Percentiles rank a stretch among this genome's conserved stretches.
Conservation (phyloP, 441 rosid species). For the Populus hybrid region DNA sequence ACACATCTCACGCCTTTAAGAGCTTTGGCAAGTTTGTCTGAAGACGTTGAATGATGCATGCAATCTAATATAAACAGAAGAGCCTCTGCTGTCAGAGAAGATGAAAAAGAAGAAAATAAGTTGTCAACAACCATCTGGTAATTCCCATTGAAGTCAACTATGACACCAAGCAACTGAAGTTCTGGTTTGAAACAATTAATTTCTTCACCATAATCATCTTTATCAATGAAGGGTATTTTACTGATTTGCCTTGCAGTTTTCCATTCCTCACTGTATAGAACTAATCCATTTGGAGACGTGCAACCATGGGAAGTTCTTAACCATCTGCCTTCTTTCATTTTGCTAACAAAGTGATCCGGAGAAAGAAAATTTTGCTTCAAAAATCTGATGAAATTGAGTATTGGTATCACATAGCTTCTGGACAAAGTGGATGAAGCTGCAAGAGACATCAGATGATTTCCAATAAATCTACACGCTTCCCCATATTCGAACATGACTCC, state of each 20-base stretch:
- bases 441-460: slow-evolving; percentile 47
- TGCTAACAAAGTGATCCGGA: slow-evolving; percentile 36
- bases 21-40: slow-evolving; percentile 18
- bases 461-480: slow-evolving; percentile 53
- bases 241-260: slow-evolving; percentile 45
- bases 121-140: slow-evolving; percentile 32
- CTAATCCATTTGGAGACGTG: slow-evolving; percentile 47
- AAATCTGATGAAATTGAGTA: slow-evolving; percentile 50
- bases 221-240: slow-evolving; percentile 50
- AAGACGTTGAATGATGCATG: slow-evolving; percentile 17
- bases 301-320: slow-evolving; percentile 39
- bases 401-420: slow-evolving; percentile 37
- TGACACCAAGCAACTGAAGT: slow-evolving; percentile 56
- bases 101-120: slow-evolving; percentile 25
- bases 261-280: slow-evolving; percentile 49
- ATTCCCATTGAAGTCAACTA: slow-evolving; percentile 26
- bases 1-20: slow-evolving; percentile 33
- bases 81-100: slow-evolving; percentile 33
- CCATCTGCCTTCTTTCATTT: slow-evolving; percentile 44
- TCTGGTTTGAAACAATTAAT: slow-evolving; percentile 37
- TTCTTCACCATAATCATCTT: slow-evolving; percentile 37
- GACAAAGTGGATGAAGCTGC: slow-evolving; percentile 36
- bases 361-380: slow-evolving; percentile 30
- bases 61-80: slow-evolving; percentile 41
- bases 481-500: slow-evolving; percentile 58